Percentiles rank a stretch among this genome's conserved stretches.
Conservation (phyloP, 1,284 basidiomycete genomes). For the Phlebopus sp. region DNA sequence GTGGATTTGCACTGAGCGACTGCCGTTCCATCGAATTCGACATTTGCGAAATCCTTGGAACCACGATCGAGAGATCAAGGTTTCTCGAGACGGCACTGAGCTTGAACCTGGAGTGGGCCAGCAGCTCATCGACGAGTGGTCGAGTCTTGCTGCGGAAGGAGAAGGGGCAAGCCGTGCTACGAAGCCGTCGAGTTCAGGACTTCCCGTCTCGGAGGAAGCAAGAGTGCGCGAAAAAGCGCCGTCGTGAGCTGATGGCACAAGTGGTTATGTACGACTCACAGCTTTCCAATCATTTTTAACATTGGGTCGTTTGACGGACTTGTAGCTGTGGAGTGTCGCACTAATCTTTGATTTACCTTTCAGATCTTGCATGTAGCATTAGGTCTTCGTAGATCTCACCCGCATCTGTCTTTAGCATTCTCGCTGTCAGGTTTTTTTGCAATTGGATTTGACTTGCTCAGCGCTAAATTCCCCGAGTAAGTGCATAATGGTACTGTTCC, state of each 20-base stretch:
- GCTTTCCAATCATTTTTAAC: conserved; percentile 6
- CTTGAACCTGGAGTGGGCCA: conserved; percentile 81
- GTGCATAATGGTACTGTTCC: too few species aligned
- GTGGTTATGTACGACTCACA: conserved; percentile 16
- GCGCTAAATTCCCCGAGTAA: too few species aligned
- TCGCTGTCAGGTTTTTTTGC: neutral
- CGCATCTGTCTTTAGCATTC: neutral
- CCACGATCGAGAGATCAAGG: conserved; percentile 86
- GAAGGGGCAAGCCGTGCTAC: conserved; percentile 5
- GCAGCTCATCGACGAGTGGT: conserved; percentile 77
- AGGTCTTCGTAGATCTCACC: neutral
- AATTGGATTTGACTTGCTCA: too few species aligned
- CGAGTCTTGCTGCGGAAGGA: conserved; percentile 27
- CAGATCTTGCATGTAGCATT: neutral
- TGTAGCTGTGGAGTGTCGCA: conserved; percentile 13
- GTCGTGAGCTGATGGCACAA: conserved; percentile 2
- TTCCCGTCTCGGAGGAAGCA: neutral
- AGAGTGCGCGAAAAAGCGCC: neutral
- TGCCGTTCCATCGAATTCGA: conserved; percentile 79
- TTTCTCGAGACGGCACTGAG: conserved; percentile 91
- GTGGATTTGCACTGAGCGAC: conserved; percentile 74
- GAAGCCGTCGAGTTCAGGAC: conserved; percentile 3
- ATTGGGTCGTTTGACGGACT: too few species aligned
- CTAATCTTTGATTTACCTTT: conserved; percentile 4
- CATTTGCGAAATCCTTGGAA: conserved; percentile 93